Conservation (phyloP, 2,329 filamentous ascomycete genomes). For the Cryphonectria radicalis region DNA sequence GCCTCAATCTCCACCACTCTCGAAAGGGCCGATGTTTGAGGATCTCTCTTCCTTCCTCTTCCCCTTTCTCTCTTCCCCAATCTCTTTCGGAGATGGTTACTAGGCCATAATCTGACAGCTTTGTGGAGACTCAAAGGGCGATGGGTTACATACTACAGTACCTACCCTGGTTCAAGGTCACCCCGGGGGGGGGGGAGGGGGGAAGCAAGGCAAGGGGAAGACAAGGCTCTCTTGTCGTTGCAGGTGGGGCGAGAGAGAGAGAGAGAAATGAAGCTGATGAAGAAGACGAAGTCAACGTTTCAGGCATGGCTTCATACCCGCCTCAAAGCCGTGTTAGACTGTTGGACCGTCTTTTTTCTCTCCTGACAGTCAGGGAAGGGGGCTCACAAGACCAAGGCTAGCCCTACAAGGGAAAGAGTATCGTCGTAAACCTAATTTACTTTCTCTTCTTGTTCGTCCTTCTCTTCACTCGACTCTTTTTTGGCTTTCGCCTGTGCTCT, state of each 20-base stretch:
- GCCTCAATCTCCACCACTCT: not conserved
- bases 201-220: not conserved
- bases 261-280: not conserved
- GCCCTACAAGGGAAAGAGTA: not conserved
- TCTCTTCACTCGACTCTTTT: not conserved
- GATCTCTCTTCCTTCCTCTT: not conserved
- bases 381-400: constrained; percentile 1
- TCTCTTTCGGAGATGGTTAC: not conserved
- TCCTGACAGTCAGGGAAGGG: not conserved
- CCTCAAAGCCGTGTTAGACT: not conserved
- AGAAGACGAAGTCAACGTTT: not conserved
- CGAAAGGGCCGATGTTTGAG: not conserved
- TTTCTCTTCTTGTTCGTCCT: not conserved
- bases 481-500: not conserved
- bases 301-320: not conserved
- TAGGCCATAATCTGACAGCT: not conserved
- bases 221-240: not conserved
- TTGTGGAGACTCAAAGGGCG: not conserved
- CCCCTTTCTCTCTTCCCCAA: not conserved
- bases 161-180: not conserved
- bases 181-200: too few relatives aligned
- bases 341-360: not conserved
- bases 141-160: not conserved
- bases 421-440: not conserved
- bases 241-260: not conserved